Evolutionary conservation across 768 basidiomycete genomes (phyloP).

Genomic region (Naematelia aurantialba): DNA sequence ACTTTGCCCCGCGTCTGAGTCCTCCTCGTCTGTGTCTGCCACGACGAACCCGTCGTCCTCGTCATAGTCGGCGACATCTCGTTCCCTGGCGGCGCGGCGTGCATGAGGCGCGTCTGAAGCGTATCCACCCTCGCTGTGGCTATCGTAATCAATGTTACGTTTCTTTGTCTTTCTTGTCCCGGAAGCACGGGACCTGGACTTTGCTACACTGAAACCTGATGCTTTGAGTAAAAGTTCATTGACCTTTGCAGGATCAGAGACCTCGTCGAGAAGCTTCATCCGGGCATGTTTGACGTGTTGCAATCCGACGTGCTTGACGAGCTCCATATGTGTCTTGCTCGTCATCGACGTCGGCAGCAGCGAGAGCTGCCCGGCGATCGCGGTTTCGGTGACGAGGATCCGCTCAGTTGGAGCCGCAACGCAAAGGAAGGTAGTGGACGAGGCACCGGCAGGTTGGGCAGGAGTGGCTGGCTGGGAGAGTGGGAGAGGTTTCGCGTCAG

Average conservation of each 20-base stretch:
- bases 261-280: constrained; percentile 38
- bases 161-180: constrained; percentile 8
- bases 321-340: constrained; percentile 39
- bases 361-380: constrained; percentile 44
- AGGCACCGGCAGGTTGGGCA: neutral
- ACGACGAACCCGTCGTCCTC: constrained; percentile 50
- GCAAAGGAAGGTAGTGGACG: constrained; percentile 22
- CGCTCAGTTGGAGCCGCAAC: constrained; percentile 21
- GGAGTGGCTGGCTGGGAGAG: neutral
- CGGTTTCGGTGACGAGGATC: constrained; percentile 38
- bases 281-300: constrained; percentile 41
- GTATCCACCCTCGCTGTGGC: neutral
- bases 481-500: neutral
- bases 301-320: constrained; percentile 38
- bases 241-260: constrained; percentile 19
- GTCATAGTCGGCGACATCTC: constrained; percentile 34
- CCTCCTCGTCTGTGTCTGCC: constrained; percentile 39
- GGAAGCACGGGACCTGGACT: constrained; percentile 9
- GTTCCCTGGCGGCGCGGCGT: neutral
- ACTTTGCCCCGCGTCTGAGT: constrained; percentile 11
- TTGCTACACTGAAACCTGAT: constrained; percentile 16
- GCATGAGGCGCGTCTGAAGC: neutral
- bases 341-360: constrained; percentile 39
- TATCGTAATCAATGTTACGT: neutral
- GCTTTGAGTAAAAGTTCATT: constrained; percentile 21